Evolutionary conservation across 306 rosid genomes (phyloP).

Genomic region (Casuarina glauca): DNA sequence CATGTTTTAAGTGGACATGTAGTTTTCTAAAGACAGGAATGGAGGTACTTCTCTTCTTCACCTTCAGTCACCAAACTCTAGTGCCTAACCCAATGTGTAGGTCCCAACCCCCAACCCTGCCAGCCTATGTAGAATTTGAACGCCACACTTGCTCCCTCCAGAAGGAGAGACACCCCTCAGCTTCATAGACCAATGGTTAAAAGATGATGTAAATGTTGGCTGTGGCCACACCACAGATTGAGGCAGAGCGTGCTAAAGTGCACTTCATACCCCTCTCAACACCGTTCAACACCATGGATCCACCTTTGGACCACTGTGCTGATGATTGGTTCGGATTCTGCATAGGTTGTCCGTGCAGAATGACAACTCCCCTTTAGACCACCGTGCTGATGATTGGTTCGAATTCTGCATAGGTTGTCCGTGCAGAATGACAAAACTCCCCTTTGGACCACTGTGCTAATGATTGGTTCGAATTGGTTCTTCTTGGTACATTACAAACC

Average conservation of each 20-base stretch:
- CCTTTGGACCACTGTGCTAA: background rate
- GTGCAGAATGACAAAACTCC: background rate
- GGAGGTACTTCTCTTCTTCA: too few species aligned
- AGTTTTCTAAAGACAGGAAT: too few species aligned
- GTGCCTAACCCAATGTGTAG: too few species aligned
- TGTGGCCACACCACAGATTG: background rate
- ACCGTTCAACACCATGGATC: too few species aligned
- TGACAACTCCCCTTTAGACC: background rate
- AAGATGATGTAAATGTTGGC: constrained; percentile 1
- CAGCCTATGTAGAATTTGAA: too few species aligned
- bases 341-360: background rate
- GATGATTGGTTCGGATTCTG: background rate
- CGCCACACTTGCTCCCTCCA: too few species aligned
- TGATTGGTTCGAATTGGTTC: background rate
- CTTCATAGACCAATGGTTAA: background rate
- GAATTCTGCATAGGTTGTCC: background rate
- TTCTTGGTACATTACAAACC: background rate
- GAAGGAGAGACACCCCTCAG: background rate
- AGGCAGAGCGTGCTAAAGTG: background rate
- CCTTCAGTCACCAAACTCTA: too few species aligned
- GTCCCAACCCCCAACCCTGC: too few species aligned
- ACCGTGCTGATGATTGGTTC: background rate
- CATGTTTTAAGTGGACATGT: too few species aligned
- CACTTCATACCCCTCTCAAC: background rate
- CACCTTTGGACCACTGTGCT: background rate